phyloP scores from a whole-genome alignment of 202 grass and related monocot genomes.

The Cymbopogon flexuosus region DNA sequence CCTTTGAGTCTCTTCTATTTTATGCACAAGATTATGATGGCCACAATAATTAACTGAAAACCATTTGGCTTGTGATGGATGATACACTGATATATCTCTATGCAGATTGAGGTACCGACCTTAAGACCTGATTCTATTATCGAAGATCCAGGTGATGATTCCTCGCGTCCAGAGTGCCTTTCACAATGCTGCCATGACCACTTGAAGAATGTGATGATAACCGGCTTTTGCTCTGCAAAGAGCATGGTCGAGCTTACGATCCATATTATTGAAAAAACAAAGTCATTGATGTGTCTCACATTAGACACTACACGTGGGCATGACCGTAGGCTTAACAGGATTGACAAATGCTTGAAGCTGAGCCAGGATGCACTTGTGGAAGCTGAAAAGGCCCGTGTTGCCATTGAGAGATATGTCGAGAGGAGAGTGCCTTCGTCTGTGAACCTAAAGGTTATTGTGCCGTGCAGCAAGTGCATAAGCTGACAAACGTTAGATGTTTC shows the following conservation, averaged over 20 bases:
- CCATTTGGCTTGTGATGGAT: not conserved
- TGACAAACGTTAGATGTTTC: not conserved
- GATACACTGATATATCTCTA: not conserved
- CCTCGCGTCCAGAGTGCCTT: not conserved
- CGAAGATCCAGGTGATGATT: not conserved
- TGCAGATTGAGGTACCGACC: not conserved
- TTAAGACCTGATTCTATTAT: not conserved
- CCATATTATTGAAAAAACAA: not conserved
- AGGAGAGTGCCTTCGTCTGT: not conserved
- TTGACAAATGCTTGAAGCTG: not conserved
- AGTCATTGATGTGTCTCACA: not conserved
- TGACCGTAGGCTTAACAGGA: not conserved
- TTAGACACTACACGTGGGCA: not conserved
- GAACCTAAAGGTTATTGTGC: not conserved
- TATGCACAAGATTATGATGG: not conserved
- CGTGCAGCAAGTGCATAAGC: not conserved
- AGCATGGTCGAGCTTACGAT: not conserved
- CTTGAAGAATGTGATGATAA: slow-evolving; percentile 16
- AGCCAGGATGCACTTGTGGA: not conserved
- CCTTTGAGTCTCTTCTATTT: not conserved
- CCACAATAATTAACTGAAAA: not conserved
- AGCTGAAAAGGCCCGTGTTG: not conserved
- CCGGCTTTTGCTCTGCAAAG: not conserved
- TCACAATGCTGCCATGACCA: not conserved
- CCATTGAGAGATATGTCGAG: not conserved